A percentile compares a stretch with the other conserved stretches of the same genome.
These are phyloP conservation scores for Lithospermum erythrorhizon DNA, from an alignment of 257 asterid species.

Conservation along the genomic window DNA sequence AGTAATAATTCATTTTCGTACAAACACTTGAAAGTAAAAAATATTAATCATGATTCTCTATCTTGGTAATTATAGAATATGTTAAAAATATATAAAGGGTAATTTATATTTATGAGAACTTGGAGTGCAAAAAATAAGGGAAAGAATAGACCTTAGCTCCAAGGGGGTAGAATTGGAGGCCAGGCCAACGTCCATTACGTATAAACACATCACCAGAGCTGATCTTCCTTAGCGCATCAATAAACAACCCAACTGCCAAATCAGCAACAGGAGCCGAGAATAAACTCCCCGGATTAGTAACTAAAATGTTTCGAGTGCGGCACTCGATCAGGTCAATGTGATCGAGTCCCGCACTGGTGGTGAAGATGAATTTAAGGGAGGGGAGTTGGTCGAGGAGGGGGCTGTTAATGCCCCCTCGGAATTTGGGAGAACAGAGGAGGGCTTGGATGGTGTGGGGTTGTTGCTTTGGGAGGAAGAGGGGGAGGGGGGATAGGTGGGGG, in stretches of 20 bases:
- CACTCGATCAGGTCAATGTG: conserved; percentile 61
- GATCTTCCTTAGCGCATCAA: conserved; percentile 22
- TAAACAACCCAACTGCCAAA: conserved; percentile 19
- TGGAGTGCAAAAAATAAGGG: too few relatives aligned
- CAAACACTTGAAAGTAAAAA: too few relatives aligned
- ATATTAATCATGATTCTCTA: too few relatives aligned
- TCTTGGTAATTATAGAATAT: too few relatives aligned
- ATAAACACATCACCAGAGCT: conserved; percentile 33
- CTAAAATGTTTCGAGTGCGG: conserved; percentile 47
- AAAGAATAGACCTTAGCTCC: conserved; percentile 15
- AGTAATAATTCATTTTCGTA: too few relatives aligned
- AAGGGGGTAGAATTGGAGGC: conserved; percentile 27
- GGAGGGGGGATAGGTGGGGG: conserved; percentile 46
- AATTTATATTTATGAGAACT: too few relatives aligned
- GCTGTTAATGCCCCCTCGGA: conserved; percentile 17
- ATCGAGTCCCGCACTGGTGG: conserved; percentile 55
- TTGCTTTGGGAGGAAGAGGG: conserved; percentile 33
- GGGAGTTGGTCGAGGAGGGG: conserved; percentile 39
- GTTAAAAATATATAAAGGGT: too few relatives aligned
- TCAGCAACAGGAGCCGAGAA: conserved; percentile 27
- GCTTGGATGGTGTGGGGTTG: conserved; percentile 37
- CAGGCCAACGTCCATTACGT: conserved; percentile 41
- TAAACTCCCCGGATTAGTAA: conserved; percentile 28
- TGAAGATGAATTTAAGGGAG: conserved; percentile 34
- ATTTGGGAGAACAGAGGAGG: conserved; percentile 20